phyloP scores from a whole-genome alignment of 106 monocot species.

The Acorus gramineus region DNA sequence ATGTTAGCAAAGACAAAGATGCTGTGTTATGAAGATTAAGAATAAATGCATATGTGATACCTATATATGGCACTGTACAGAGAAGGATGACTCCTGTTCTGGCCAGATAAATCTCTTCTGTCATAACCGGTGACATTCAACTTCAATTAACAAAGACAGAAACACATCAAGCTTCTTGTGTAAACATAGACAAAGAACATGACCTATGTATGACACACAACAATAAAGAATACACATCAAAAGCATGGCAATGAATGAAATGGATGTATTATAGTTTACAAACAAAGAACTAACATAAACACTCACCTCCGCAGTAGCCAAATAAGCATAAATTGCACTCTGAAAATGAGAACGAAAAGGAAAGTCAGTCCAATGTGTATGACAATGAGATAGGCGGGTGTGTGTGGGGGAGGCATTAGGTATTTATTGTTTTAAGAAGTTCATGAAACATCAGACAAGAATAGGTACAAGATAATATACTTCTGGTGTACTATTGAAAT shows the following conservation, averaged over 20 bases:
- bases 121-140: constrained; percentile 27
- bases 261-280: background rate
- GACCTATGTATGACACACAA: too few species aligned
- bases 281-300: constrained; percentile 4
- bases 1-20: too few species aligned
- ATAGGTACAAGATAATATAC: constrained; percentile 14
- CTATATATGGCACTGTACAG: constrained; percentile 7
- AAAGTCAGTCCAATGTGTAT: too few species aligned
- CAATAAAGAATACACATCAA: too few species aligned
- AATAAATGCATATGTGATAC: background rate
- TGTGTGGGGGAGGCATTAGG: too few species aligned
- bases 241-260: too few species aligned
- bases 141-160: constrained; percentile 27
- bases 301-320: constrained; percentile 50
- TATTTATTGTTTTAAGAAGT: too few species aligned
- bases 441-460: too few species aligned
- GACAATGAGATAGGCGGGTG: too few species aligned
- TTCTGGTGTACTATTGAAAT: constrained; percentile 66
- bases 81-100: constrained; percentile 13
- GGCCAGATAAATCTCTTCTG: constrained; percentile 45
- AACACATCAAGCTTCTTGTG: background rate
- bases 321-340: constrained; percentile 64
- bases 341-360: constrained; percentile 14
- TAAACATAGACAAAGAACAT: too few species aligned
- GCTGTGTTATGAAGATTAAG: too few species aligned